Base-by-base conservation (phyloP, 2,329 filamentous ascomycete genomes). In the Hirsutella thompsonii region DNA sequence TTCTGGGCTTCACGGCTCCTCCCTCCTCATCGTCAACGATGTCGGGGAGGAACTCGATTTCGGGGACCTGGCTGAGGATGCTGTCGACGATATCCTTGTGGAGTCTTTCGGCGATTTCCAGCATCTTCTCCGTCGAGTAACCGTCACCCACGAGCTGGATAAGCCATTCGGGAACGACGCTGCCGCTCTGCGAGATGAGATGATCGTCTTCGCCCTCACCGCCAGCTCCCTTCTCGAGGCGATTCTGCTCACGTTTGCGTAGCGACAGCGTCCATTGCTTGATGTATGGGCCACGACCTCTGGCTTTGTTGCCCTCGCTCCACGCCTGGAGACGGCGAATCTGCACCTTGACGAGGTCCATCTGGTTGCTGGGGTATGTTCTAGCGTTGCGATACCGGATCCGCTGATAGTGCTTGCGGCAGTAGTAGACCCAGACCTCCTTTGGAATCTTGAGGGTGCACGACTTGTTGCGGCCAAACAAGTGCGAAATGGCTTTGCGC, bases 341-440 rank as follows among this genome's bases (percentile, higher is more conserved):
- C 49, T 84, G 80, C 26, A 69, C 64, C 41, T 72, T 62, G 1
- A 87, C 72, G 1, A 86, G 66, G 3, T 76, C 68, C 42, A 78
- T 77, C 54, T 87, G 81, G 1, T 72, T 55, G 55, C 71, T 61
- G 39, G 75, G 74, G 56, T 82, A 75, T 19, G 78, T 70, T 28
- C 68, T 64, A 2, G 68, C 68, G 40, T 78, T 78, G n/a, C 81
- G 71, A 54, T 88, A 89, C 0, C 81, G 70, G 35, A 71, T 72
- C 6, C 84, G 76, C 59, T 92, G 86, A 56, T 92, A 92, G 53
- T 89, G 82, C 55, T 89, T 89, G 29, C 85, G 76, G 57, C 86
- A 92, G 55, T 76, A 81, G 52, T 81, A 76, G 1, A 86, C 76
- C 83, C 83, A 90, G 2, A 85, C 72, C 19, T 74, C 60, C 5